Conservation (phyloP, 306 rosid genomes). For the Ormosia emarginata region DNA sequence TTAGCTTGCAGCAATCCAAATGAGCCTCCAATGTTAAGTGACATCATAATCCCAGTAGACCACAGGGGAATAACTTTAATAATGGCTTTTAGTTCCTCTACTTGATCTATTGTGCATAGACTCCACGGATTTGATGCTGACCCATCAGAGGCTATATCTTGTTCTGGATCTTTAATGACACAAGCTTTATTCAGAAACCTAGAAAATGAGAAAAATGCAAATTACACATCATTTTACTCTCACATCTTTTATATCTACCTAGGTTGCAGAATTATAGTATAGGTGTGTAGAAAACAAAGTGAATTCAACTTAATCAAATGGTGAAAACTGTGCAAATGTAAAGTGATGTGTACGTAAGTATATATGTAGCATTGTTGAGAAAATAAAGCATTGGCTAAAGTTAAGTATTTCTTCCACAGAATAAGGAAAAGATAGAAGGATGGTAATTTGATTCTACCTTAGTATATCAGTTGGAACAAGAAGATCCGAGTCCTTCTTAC, state of each 20-base stretch:
- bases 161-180: slow-evolving; percentile 39
- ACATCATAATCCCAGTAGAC: slow-evolving; percentile 64
- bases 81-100: slow-evolving; percentile 66
- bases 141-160: slow-evolving; percentile 49
- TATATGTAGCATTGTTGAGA: too few relatives aligned
- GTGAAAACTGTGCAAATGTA: too few relatives aligned
- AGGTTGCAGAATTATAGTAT: too few relatives aligned
- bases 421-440: neutral
- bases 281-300: too few relatives aligned
- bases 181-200: slow-evolving; percentile 72
- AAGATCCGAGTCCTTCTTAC: slow-evolving; percentile 34
- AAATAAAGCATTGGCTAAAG: neutral
- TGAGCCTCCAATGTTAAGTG: slow-evolving; percentile 45
- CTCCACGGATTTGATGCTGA: slow-evolving; percentile 59
- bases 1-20: slow-evolving; percentile 65
- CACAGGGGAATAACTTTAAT: slow-evolving; percentile 64
- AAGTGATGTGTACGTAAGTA: too few relatives aligned
- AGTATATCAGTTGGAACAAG: slow-evolving; percentile 51
- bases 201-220: neutral
- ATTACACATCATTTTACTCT: too few relatives aligned
- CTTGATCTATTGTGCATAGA: slow-evolving; percentile 62
- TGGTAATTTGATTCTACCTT: slow-evolving; percentile 37
- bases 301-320: too few relatives aligned
- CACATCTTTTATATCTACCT: too few relatives aligned
- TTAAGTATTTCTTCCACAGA: neutral